Conservation (phyloP, 202 grass and related monocot species). For the Carex arenaria region DNA sequence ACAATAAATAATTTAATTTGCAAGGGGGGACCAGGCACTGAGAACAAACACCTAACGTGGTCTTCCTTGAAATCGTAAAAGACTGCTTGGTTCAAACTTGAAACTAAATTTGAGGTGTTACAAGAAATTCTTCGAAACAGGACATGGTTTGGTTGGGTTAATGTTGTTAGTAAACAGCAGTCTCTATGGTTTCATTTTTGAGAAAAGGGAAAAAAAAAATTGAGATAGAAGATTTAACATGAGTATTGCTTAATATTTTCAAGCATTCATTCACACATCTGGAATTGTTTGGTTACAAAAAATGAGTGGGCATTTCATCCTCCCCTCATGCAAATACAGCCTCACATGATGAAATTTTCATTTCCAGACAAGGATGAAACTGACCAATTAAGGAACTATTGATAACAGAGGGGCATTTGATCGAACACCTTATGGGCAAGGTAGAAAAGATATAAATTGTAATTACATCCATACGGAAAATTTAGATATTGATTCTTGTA, state of each 20-base stretch:
- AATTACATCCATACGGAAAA: neutral
- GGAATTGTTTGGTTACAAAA: neutral
- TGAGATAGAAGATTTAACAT: neutral
- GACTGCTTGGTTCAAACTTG: neutral
- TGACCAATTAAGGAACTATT: neutral
- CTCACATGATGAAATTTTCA: neutral
- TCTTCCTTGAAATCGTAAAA: neutral
- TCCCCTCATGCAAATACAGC: neutral
- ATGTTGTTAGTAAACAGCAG: neutral
- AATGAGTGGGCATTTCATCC: neutral
- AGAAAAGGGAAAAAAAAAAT: neutral
- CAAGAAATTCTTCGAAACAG: neutral
- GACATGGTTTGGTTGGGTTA: neutral
- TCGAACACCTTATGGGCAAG: neutral
- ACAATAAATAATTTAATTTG: neutral
- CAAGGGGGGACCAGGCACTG: neutral
- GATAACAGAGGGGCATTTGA: neutral
- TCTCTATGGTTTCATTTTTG: neutral
- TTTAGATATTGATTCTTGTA: neutral
- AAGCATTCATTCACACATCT: neutral
- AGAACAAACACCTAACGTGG: neutral
- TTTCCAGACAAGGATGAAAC: neutral
- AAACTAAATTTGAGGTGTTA: neutral
- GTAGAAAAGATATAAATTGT: neutral
- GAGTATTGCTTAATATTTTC: neutral